Evolutionary conservation across 768 basidiomycete genomes (phyloP), one percentile per base, ranked within the genome.

Genomic region (Lentinula edodes): DNA sequence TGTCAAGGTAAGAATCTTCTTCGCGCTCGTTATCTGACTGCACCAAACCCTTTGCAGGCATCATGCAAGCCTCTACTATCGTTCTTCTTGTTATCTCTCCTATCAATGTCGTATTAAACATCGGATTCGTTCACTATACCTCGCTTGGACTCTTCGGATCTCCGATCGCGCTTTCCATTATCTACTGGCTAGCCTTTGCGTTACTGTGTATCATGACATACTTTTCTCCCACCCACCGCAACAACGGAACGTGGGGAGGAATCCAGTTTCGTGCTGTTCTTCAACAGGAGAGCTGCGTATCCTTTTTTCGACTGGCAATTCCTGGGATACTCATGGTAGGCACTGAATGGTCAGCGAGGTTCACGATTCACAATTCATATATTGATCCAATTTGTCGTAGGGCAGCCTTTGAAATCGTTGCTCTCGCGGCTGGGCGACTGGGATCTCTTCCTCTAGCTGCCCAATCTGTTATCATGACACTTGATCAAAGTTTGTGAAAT

Each of bases 391-490:
- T 6, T 35, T 13, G 5, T 34, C 39, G 42, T 52, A 90, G 89
- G 89, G 87, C 86, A 48, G 87, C 89, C 0, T 92, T 91, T 65
- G 90, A 92, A 68, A 89, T 91, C 42, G 90, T 91, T 10, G 88
- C 90, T 4, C 74, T 92, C 23, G 87, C 88, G 16, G 90, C 90
- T 3, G 90, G 89, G 4, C 78, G 83, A 18, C 76, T 92, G 3
- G 90, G 89, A 6, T 68, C 79, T n/a, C 69, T 88, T 36, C 75
- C 88, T 0, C 78, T 91, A 39, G 88, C 88, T 3, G 89, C 88
- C 1, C 90, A 92, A 65, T 86, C 87, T 0, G 84, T 89, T 51
- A 89, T 90, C 60, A 91, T 90, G 87, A 90, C 88, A 16, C 83
- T 86, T 5, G 90, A 92, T 67, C 88, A 89, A 72, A 86, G 88